Conservation (phyloP, 306 rosid species). For the Begonia loranthoides region DNA sequence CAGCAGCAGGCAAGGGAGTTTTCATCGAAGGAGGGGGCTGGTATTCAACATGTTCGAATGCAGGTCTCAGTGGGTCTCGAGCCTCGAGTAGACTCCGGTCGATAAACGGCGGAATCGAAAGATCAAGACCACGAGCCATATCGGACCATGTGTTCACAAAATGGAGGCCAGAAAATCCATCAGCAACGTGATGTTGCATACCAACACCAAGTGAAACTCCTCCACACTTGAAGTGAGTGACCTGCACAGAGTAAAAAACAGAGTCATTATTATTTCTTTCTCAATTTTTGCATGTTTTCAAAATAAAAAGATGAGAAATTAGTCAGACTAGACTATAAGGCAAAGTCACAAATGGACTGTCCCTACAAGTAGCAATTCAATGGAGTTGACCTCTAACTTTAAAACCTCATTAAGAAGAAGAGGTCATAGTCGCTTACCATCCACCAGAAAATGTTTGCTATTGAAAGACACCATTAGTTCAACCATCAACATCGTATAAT, state of each 20-base stretch:
- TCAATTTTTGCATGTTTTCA: no score
- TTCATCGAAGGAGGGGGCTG: conserved; percentile 65
- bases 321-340: no score
- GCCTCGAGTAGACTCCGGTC: conserved; percentile 63
- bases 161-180: conserved; percentile 85
- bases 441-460: no score
- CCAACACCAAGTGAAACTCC: conserved; percentile 95
- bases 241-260: conserved; percentile 20
- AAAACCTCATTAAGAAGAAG: no score
- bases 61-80: conserved; percentile 59
- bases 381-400: no score
- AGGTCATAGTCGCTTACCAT: no score
- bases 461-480: no score
- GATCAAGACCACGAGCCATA: conserved; percentile 70
- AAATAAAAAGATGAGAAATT: no score
- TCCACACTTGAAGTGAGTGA: conserved; percentile 78
- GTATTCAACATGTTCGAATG: conserved; percentile 70
- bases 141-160: conserved; percentile 86
- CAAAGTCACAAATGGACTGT: no score
- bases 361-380: no score
- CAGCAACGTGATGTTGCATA: conserved; percentile 77
- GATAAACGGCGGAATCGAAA: conserved; percentile 54
- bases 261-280: no score
- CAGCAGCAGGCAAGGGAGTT: conserved; percentile 15
- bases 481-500: no score